Conservation (phyloP, 2,329 filamentous ascomycete genomes). For the Pseudogymnoascus sp. region DNA sequence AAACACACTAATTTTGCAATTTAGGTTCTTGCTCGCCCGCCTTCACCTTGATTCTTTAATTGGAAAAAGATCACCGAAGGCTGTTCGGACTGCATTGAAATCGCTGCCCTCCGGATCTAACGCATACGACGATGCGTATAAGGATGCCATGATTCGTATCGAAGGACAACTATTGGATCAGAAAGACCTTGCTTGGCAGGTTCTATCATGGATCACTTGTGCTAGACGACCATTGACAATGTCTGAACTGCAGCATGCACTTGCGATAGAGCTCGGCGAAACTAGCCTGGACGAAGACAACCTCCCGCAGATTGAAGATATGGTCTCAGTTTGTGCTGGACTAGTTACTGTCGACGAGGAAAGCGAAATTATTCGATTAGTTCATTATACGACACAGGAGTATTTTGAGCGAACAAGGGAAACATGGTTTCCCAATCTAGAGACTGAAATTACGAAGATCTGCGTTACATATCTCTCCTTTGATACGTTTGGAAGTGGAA, state of each 20-base stretch:
- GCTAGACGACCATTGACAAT: slow-evolving; percentile 23
- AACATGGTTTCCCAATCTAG: slow-evolving; percentile 13
- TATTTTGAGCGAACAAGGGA: slow-evolving; percentile 31
- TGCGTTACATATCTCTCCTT: slow-evolving; percentile 28
- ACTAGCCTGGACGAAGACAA: slow-evolving; percentile 20
- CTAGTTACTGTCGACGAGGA: slow-evolving; percentile 21
- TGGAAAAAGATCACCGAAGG: slow-evolving; percentile 23
- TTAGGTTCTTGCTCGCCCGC: slow-evolving; percentile 33
- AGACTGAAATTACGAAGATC: slow-evolving; percentile 12
- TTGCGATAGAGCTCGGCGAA: slow-evolving; percentile 24
- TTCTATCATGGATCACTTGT: slow-evolving; percentile 19
- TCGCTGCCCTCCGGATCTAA: slow-evolving; percentile 23
- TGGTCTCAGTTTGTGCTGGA: slow-evolving; percentile 18
- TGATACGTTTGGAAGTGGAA: slow-evolving; percentile 21
- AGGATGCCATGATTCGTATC: slow-evolving; percentile 29
- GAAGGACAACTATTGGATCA: slow-evolving; percentile 23
- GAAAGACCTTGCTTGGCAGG: slow-evolving; percentile 25
- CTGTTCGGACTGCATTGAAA: slow-evolving; percentile 25
- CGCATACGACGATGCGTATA: slow-evolving; percentile 15
- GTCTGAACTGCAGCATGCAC: slow-evolving; percentile 28
- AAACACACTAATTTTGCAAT: slow-evolving; percentile 4
- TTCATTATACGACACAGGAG: slow-evolving; percentile 31
- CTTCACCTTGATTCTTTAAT: slow-evolving; percentile 28
- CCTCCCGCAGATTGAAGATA: slow-evolving; percentile 14
- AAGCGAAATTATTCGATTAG: slow-evolving; percentile 18